Evolutionary conservation across 2,329 filamentous ascomycete species (phyloP).

Genomic region (Cercospora zeina): DNA sequence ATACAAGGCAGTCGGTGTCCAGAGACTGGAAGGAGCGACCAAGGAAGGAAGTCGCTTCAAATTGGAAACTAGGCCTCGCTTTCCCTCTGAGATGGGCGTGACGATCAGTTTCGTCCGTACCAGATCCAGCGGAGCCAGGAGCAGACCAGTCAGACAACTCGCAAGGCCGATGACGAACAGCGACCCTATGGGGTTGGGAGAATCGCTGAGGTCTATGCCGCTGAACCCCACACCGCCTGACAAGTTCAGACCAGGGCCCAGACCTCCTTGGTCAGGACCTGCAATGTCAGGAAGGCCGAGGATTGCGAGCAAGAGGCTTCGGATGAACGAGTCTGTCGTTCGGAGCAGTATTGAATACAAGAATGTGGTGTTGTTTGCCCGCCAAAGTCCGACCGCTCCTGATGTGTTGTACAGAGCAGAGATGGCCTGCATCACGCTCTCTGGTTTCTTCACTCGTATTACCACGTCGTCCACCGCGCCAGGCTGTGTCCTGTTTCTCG

Average conservation of each 20-base stretch:
- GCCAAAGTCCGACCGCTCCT: constrained; percentile 91
- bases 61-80: constrained; percentile 75
- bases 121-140: constrained; percentile 84
- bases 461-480: constrained; percentile 50
- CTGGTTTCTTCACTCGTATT: constrained; percentile 69
- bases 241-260: constrained; percentile 55
- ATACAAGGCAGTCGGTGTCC: constrained; percentile 81
- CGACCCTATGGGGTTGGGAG: constrained; percentile 78
- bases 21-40: constrained; percentile 63
- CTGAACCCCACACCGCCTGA: constrained; percentile 41
- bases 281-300: constrained; percentile 86
- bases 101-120: constrained; percentile 84
- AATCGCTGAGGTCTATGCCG: constrained; percentile 76
- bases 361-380: constrained; percentile 87
- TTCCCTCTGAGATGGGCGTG: constrained; percentile 67
- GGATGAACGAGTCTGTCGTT: constrained; percentile 86
- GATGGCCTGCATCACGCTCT: constrained; percentile 83
- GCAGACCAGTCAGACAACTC: constrained; percentile 69
- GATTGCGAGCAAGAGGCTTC: constrained; percentile 84
- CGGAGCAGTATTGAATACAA: constrained; percentile 84
- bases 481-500: constrained; percentile 31
- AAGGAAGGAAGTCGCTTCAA: constrained; percentile 74
- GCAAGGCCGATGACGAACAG: constrained; percentile 70
- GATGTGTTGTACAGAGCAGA: constrained; percentile 86
- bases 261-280: constrained; percentile 70